Evolutionary conservation across 1,284 basidiomycete genomes (phyloP).

Genomic region (Tilletia walkeri): DNA sequence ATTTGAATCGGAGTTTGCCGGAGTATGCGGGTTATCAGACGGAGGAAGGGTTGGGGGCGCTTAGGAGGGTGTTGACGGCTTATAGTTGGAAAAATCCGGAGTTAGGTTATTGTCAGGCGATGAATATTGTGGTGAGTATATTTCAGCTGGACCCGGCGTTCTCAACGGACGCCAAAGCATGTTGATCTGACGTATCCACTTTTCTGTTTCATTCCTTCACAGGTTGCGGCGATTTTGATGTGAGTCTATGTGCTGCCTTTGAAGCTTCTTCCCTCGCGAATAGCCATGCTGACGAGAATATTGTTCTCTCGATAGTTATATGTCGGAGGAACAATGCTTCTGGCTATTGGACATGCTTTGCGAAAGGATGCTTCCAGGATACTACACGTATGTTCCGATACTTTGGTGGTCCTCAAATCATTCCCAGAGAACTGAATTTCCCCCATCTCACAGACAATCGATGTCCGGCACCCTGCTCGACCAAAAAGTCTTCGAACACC

Average conservation of each 20-base stretch:
- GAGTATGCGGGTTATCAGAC: slow-evolving; percentile 53
- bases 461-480: slow-evolving; percentile 99
- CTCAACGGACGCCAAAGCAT: not conserved
- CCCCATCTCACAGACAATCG: slow-evolving; percentile 69
- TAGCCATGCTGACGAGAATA: too few species aligned
- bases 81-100: slow-evolving; percentile 98
- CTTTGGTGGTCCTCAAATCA: too few species aligned
- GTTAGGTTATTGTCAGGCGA: slow-evolving; percentile 57
- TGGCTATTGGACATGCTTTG: slow-evolving; percentile 96
- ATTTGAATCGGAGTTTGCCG: slow-evolving; percentile 71
- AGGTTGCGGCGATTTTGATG: slow-evolving; percentile 24
- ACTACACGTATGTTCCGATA: slow-evolving; percentile 69
- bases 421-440: not conserved
- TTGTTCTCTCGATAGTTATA: slow-evolving; percentile 66
- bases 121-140: slow-evolving; percentile 77
- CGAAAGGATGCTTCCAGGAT: slow-evolving; percentile 89
- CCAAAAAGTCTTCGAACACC: slow-evolving; percentile 93
- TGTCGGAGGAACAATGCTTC: slow-evolving; percentile 98
- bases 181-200: not conserved
- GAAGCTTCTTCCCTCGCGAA: not conserved
- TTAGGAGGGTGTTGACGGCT: slow-evolving; percentile 88
- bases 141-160: slow-evolving; percentile 58
- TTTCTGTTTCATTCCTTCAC: not conserved
- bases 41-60: slow-evolving; percentile 59
- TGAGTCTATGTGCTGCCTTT: not conserved